phyloP scores from a whole-genome alignment of 164 flowering plant genomes.

The Stephania japonica region DNA sequence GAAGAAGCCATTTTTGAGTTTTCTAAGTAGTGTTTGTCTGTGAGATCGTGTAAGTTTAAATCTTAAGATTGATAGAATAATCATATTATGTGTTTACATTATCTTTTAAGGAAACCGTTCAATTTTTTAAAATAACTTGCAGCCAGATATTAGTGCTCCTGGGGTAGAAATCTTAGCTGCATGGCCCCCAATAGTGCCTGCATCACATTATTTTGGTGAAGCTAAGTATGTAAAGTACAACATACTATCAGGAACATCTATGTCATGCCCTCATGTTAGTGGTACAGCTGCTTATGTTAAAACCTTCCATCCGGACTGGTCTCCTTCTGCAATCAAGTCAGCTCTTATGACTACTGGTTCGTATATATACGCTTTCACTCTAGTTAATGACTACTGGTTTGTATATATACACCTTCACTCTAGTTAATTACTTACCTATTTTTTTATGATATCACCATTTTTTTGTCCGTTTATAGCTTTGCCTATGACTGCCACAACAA shows the following conservation, averaged over 20 bases:
- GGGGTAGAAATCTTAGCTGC: constrained; percentile 59
- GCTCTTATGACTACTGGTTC: constrained; percentile 40
- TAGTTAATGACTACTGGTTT: constrained; percentile 26
- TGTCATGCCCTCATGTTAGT: too few species aligned
- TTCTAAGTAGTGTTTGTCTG: too few species aligned
- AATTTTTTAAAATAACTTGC: constrained; percentile 4
- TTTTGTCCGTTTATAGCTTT: constrained; percentile 11
- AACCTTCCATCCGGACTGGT: too few species aligned
- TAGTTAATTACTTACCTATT: background rate
- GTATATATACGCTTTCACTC: background rate
- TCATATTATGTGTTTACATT: too few species aligned
- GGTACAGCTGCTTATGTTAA: too few species aligned
- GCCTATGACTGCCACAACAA: background rate
- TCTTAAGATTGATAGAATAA: too few species aligned
- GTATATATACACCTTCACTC: background rate
- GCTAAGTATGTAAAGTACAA: constrained; percentile 17
- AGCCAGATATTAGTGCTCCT: constrained; percentile 68
- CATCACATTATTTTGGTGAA: constrained; percentile 18
- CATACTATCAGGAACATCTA: too few species aligned
- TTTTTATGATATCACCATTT: background rate
- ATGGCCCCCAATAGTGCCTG: constrained; percentile 28
- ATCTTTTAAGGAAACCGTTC: too few species aligned
- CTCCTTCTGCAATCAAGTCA: too few species aligned
- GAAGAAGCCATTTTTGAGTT: too few species aligned
- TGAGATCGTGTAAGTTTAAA: too few species aligned